phyloP scores from a whole-genome alignment of 495 filamentous ascomycete genomes.

The Aspergillus incahuasiensis region DNA sequence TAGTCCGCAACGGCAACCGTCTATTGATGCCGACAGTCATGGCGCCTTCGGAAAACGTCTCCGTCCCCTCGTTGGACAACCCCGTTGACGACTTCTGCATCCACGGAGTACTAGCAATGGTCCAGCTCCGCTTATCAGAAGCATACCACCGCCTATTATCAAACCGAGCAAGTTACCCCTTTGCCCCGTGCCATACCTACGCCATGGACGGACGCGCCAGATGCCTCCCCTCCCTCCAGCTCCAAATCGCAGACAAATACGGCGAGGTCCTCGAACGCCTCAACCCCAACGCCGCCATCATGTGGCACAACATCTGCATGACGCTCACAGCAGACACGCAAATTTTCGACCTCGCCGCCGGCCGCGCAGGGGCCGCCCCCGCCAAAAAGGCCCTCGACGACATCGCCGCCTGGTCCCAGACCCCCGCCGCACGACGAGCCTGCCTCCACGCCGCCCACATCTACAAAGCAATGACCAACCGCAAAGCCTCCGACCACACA shows the following conservation, averaged over 20 bases:
- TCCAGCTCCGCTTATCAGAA: constrained; percentile 42
- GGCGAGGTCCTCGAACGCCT: constrained; percentile 37
- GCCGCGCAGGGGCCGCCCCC: constrained; percentile 39
- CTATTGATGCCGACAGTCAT: constrained; percentile 38
- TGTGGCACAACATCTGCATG: constrained; percentile 53
- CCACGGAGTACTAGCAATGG: constrained; percentile 35
- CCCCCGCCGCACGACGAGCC: constrained; percentile 43
- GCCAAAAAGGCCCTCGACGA: constrained; percentile 46
- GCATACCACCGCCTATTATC: constrained; percentile 45
- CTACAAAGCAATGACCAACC: constrained; percentile 46
- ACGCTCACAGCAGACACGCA: constrained; percentile 48
- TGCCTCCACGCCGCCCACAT: constrained; percentile 50
- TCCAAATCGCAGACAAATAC: constrained; percentile 38
- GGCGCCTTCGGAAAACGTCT: constrained; percentile 35
- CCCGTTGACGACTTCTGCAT: constrained; percentile 38
- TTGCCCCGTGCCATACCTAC: constrained; percentile 43
- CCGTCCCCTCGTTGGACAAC: constrained; percentile 31
- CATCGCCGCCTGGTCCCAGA: constrained; percentile 48
- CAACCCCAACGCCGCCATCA: constrained; percentile 42
- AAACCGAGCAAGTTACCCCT: constrained; percentile 36
- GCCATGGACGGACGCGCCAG: constrained; percentile 41
- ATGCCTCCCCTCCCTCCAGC: constrained; percentile 35
- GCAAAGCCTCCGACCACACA: constrained; percentile 45
- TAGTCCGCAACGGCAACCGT: constrained; percentile 35
- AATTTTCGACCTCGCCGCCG: constrained; percentile 48